Percentiles rank a stretch among this genome's conserved stretches.
Conservation (phyloP, 345 rosid genomes). For the Eucalyptus tenuipes region DNA sequence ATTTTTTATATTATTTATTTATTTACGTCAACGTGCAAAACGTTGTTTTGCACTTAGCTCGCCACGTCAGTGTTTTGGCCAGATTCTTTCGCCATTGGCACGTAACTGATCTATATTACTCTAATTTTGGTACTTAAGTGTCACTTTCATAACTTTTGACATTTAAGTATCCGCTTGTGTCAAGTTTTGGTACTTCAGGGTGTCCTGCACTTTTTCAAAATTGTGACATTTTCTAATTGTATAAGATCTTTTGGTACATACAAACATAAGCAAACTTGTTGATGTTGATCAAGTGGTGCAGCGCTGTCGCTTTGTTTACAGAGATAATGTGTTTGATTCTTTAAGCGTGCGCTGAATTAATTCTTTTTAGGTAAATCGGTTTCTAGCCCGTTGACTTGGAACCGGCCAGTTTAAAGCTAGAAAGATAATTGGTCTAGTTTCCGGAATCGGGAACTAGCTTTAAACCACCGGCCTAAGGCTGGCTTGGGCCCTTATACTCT, state of each 20-base stretch:
- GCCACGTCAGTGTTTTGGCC: fast-evolving
- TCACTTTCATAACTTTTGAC: fast-evolving
- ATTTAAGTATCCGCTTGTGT: fast-evolving
- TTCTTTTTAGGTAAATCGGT: not conserved
- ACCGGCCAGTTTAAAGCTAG: not conserved
- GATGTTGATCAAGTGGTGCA: not conserved
- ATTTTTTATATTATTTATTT: too few species aligned
- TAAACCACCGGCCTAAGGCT: not conserved
- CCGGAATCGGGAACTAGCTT: not conserved
- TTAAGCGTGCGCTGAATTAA: not conserved
- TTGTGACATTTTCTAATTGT: not conserved
- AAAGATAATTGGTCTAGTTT: not conserved
- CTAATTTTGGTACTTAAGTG: fast-evolving
- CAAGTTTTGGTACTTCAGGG: fast-evolving
- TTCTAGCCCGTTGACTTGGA: not conserved
- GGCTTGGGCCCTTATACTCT: not conserved
- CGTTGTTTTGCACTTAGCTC: fast-evolving
- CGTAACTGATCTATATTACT: fast-evolving
- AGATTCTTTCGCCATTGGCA: fast-evolving
- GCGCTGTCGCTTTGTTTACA: not conserved
- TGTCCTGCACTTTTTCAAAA: fast-evolving
- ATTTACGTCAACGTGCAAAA: fast-evolving
- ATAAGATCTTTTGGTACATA: not conserved
- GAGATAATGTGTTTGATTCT: not conserved
- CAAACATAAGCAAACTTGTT: not conserved